Base-by-base conservation (phyloP, 352 stramenopile genomes). In the Phytopythium cucurbitacearum region DNA sequence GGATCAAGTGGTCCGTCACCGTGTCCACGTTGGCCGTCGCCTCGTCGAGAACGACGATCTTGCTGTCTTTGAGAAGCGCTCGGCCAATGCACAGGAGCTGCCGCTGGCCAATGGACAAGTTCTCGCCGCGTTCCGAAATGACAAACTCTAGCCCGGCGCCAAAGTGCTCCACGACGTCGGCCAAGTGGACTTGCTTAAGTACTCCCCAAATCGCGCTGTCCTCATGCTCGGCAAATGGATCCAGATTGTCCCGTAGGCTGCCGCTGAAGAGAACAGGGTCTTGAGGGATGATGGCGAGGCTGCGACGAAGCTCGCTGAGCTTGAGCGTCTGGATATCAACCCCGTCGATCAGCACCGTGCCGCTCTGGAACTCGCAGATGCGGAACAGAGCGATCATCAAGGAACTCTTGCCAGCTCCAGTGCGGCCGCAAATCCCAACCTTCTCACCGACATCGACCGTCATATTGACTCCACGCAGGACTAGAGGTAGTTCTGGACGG, bases 71-170 rank as follows among this genome's bases (percentile, higher is more conserved):
- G 4, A 98, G 56, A n/a, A 98, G 51, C 7, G 92, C 95, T 42
- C 95, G 76, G 3, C 89, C 94, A 52, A 99, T 97, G 58, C 94
- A 98, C 1, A 99, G 51, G 7, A 98, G 69, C 67, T 98, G 95
- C 4, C 94, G 65, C 69, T 98, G 87, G 7, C 96, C 95, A 21
- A 98, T 89, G 15, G 80, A 97, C 36, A 98, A 91, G 61, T 98
- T 98, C 38, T 91, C 82, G 9, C 95, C 95, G 45, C 82, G 82
- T 58, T 98, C 92, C 0, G 84, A 69, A 4, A 98, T 76, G 46
- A 77, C 48, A 39, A 91, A 81, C 48, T 96, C 80, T 15, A 98
- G 73, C 10, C 76, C 76, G 38, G 35, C 40, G 10, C 53, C 51
- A 58, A 51, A 67, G 4, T 32, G 13, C 9, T 45, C 40, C 33